Evolutionary conservation across 78 protist species (phyloP).

Genomic region (Dictyostelium brefeldianum): DNA sequence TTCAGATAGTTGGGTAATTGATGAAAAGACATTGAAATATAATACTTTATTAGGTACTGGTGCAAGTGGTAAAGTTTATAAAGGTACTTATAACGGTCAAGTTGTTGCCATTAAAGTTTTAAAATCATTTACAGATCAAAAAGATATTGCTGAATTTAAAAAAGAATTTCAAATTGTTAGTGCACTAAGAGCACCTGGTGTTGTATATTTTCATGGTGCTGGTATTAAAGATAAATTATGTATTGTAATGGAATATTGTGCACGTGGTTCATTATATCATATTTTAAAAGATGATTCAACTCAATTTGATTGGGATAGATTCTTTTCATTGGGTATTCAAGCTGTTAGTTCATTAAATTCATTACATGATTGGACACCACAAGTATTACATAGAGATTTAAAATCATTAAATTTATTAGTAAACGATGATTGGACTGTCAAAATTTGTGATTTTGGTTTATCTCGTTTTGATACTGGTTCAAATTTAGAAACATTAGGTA

Average conservation of each 20-base stretch:
- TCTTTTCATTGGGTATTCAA: conserved; percentile 37
- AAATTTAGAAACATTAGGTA: conserved; percentile 70
- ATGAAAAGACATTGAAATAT: conserved; percentile 25
- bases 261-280: conserved; percentile 80
- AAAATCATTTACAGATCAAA: conserved; percentile 63
- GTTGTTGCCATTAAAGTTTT: conserved; percentile 83
- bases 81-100: conserved; percentile 64
- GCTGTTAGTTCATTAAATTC: conserved; percentile 60
- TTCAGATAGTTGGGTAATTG: conserved; percentile 57
- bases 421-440: conserved; percentile 72
- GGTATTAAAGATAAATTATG: conserved; percentile 76
- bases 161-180: conserved; percentile 87
- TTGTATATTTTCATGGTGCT: conserved; percentile 79
- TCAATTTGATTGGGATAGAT: conserved; percentile 42
- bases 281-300: conserved; percentile 58
- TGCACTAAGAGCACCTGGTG: conserved; percentile 60
- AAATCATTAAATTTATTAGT: conserved; percentile 75
- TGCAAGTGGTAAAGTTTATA: conserved; percentile 83
- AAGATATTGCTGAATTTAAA: conserved; percentile 82
- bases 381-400: conserved; percentile 81
- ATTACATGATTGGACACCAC: conserved; percentile 75
- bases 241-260: conserved; percentile 83
- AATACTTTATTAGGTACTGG: conserved; percentile 49
- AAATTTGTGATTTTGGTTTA: conserved; percentile 86
- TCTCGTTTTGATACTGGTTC: conserved; percentile 71